Evolutionary conservation across 176 grass and related monocot genomes (phyloP).

Genomic region (Saccharum spontaneum): DNA sequence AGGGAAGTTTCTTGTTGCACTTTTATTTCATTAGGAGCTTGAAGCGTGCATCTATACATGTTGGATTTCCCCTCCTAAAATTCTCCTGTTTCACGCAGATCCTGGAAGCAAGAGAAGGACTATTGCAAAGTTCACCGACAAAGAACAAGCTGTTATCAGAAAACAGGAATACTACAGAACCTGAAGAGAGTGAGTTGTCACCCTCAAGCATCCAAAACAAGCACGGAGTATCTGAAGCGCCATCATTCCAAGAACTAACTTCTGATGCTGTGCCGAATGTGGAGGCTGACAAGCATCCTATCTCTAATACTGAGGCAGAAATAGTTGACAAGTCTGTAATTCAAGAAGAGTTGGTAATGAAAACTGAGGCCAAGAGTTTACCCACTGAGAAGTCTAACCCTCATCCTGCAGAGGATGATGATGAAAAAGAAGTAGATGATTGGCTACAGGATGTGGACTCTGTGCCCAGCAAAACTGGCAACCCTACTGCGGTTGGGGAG

Average conservation of each 20-base stretch:
- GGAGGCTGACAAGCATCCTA: constrained; percentile 56
- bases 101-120: constrained; percentile 55
- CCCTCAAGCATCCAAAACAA: constrained; percentile 23
- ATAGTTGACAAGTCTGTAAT: constrained; percentile 69
- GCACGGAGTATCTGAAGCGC: constrained; percentile 11
- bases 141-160: constrained; percentile 35
- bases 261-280: constrained; percentile 20
- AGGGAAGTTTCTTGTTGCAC: background rate
- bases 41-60: background rate
- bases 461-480: constrained; percentile 24
- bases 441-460: constrained; percentile 59
- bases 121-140: constrained; percentile 41
- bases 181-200: constrained; percentile 27
- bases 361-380: constrained; percentile 39
- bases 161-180: constrained; percentile 41
- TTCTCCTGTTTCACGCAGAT: constrained; percentile 38
- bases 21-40: background rate
- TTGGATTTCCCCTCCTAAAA: background rate
- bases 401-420: background rate
- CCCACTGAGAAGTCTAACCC: constrained; percentile 18
- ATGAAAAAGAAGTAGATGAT: constrained; percentile 62
- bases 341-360: constrained; percentile 57
- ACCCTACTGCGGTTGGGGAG: constrained; percentile 18
- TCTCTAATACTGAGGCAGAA: constrained; percentile 46
- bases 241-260: constrained; percentile 28